Evolutionary conservation across 2,329 filamentous ascomycete species (phyloP).

Genomic region (Bipolaris zeicola): DNA sequence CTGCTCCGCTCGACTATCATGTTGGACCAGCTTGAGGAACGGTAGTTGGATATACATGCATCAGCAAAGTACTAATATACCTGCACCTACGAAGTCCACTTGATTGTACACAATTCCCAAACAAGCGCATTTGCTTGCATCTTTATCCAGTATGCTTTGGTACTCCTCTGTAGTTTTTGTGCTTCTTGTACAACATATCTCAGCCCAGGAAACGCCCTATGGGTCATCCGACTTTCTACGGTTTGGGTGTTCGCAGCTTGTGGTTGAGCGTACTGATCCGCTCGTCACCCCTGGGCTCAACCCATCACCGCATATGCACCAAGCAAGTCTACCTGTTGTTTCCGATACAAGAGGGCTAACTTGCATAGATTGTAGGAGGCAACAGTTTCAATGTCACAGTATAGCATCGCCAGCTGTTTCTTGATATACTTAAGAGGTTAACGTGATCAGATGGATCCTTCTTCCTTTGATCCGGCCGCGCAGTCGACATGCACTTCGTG

Average conservation of each 20-base stretch:
- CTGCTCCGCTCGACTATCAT: background rate
- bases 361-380: constrained; percentile 34
- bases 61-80: background rate
- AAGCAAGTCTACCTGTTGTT: background rate
- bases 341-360: background rate
- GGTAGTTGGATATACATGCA: background rate
- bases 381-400: constrained; percentile 35
- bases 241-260: constrained; percentile 36
- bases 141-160: background rate
- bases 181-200: background rate
- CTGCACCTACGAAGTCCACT: background rate
- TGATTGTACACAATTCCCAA: background rate
- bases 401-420: constrained; percentile 7
- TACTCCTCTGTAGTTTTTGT: background rate
- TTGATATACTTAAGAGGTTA: background rate
- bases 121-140: background rate
- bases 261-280: constrained; percentile 33
- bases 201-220: background rate
- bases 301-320: constrained; percentile 34
- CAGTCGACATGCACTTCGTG: constrained; percentile 38
- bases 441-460: background rate
- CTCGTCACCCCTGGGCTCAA: constrained; percentile 28
- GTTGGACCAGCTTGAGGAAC: background rate
- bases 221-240: constrained; percentile 15
- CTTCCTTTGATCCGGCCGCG: background rate